Base-by-base conservation (phyloP, 495 filamentous ascomycete genomes). In the Parathielavia hyrcaniae region DNA sequence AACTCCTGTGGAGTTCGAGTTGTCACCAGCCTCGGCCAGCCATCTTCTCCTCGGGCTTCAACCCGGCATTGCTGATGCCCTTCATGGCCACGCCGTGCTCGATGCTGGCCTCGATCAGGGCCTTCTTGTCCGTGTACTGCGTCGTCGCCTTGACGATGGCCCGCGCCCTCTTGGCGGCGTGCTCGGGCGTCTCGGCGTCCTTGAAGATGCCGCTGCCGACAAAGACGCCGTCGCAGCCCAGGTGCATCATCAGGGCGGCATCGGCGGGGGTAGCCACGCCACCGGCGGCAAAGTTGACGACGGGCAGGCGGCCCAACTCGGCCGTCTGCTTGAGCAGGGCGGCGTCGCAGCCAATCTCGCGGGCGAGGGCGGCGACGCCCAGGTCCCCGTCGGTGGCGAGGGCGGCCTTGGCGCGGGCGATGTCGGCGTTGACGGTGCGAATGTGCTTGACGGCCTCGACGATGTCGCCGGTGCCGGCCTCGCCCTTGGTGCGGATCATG, bases 401-500 rank as follows among this genome's bases (percentile, higher is more conserved):
- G 59, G 85, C 84, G 9, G 79, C 78, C 59, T 79, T 77, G 14
- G 91, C 93, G 39, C 78, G 75, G n/a, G 83, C 79, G 66, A 98
- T 96, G 67, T 97, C 86, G 11, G 77, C 72, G 61, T 82, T 93
- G 56, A 97, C 89, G 17, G 90, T 91, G 58, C 91, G 87, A 81
- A 95, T 95, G 80, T 98, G 93, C 72, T 86, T 85, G 26, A 97
- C 95, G 41, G 93, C 95, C 77, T 97, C 93, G 58, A 98, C 88
- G 30, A 98, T 88, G 70, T 98, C 93, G 43, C 93, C 93, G n/a
- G 93, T 98, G 48, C 93, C 93, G 38, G 93, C 93, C 73, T 98
- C 93, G 41, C 93, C 93, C 79, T 98, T 98, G 57, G 93, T 98
- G 60, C 93, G 85, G 75, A 98, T 97, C 93, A 98, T 97, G 36